Percentiles rank a stretch among this genome's conserved stretches.
These are phyloP conservation scores for Arachis hypogaea DNA, from an alignment of 306 rosid species.

Conservation along the genomic window DNA sequence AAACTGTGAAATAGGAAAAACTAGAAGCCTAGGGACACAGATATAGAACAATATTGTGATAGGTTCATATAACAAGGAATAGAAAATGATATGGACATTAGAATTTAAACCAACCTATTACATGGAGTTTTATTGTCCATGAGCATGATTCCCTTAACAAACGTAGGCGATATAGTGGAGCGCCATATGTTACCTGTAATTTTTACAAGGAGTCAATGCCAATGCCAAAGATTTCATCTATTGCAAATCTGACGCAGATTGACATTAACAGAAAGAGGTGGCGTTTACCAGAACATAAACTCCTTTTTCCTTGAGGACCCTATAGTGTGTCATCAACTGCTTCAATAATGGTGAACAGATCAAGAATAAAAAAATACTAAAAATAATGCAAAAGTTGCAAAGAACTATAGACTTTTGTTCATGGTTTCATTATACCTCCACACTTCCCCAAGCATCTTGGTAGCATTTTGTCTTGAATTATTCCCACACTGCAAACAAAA, in stretches of 20 bases:
- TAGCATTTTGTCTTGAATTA: conserved; percentile 68
- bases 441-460: conserved; percentile 78
- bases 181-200: conserved; percentile 82
- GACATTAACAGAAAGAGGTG: conserved; percentile 23
- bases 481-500: conserved; percentile 71
- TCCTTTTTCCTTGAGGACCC: conserved; percentile 94
- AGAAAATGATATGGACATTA: conserved; percentile 28
- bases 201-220: conserved; percentile 38
- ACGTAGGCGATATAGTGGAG: conserved; percentile 68
- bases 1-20: conserved; percentile 13
- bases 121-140: conserved; percentile 83
- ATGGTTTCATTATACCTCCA: conserved; percentile 74
- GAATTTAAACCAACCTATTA: conserved; percentile 65
- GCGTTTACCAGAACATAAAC: conserved; percentile 81
- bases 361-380: conserved; percentile 59
- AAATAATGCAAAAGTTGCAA: conserved; percentile 31
- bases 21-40: conserved; percentile 5
- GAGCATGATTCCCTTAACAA: conserved; percentile 62
- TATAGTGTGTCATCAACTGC: conserved; percentile 93
- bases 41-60: background rate
- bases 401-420: conserved; percentile 34
- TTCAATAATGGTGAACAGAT: conserved; percentile 83
- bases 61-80: conserved; percentile 13
- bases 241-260: conserved; percentile 12
- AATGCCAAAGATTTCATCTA: conserved; percentile 15